Evolutionary conservation across 202 grass and related monocot genomes (phyloP).

Genomic region (Zizania palustris): DNA sequence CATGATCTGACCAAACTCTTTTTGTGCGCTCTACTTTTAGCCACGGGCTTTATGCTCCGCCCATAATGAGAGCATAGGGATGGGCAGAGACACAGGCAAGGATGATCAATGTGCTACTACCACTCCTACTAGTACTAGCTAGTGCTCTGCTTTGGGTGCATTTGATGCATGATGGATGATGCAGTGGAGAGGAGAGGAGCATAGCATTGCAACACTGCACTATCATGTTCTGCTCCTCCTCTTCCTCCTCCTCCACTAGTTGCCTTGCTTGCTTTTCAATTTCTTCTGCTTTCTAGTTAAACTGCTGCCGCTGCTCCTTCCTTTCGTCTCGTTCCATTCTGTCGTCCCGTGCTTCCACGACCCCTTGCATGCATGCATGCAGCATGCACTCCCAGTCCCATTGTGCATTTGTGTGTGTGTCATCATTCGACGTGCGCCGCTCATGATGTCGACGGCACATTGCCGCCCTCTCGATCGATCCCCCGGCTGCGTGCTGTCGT

Average conservation of each 20-base stretch:
- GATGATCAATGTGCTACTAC: slow-evolving; percentile 36
- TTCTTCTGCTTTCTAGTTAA: slow-evolving; percentile 36
- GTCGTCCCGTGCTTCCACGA: background rate
- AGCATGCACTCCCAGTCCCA: background rate
- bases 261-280: background rate
- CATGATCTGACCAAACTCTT: slow-evolving; percentile 60
- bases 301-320: background rate
- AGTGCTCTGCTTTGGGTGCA: slow-evolving; percentile 19
- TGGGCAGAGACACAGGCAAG: slow-evolving; percentile 28
- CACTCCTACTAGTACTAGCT: background rate
- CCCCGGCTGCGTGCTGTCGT: background rate
- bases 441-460: slow-evolving; percentile 20
- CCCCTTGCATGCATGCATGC: background rate
- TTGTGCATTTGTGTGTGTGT: background rate
- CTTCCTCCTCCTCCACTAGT: too few species aligned
- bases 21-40: slow-evolving; percentile 50
- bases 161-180: slow-evolving; percentile 33
- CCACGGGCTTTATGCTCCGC: slow-evolving; percentile 60
- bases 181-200: slow-evolving; percentile 17
- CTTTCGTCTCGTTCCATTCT: slow-evolving; percentile 35
- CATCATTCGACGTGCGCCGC: background rate
- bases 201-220: background rate
- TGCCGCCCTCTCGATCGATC: background rate
- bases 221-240: background rate
- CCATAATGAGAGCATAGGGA: slow-evolving; percentile 68